A percentile compares a stretch with the other conserved stretches of the same genome.
These are phyloP conservation scores for Musa troglodytarum DNA, from an alignment of 176 grass and related monocot species.

Conservation along the genomic window DNA sequence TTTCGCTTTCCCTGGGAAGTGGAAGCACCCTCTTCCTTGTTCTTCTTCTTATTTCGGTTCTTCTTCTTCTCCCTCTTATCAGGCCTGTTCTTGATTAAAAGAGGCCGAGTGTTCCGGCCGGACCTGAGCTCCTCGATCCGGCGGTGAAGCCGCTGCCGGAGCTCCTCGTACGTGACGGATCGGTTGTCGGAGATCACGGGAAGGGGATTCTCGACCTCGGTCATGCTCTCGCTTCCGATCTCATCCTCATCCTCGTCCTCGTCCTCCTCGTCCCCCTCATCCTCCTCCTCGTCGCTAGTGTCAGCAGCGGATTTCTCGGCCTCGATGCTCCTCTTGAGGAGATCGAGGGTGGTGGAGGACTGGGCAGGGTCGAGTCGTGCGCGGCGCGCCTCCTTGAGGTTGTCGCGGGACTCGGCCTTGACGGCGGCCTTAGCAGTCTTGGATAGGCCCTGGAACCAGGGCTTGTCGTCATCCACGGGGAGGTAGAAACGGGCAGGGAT, in stretches of 20 bases:
- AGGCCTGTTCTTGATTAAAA: slow-evolving; percentile 42
- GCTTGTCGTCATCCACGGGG: slow-evolving; percentile 48
- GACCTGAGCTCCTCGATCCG: slow-evolving; percentile 19
- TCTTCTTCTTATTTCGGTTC: slow-evolving; percentile 25
- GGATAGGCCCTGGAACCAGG: slow-evolving; percentile 68
- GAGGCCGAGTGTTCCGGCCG: slow-evolving; percentile 54
- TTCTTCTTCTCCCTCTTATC: slow-evolving; percentile 11
- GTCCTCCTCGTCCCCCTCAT: too few relatives aligned
- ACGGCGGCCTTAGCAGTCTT: slow-evolving; percentile 50
- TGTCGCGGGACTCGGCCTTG: slow-evolving; percentile 58
- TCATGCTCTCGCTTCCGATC: slow-evolving; percentile 9
- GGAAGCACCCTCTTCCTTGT: background rate
- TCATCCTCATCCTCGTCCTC: background rate
- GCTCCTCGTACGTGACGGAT: slow-evolving; percentile 63
- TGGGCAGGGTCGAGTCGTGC: slow-evolving; percentile 48
- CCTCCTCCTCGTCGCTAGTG: slow-evolving; percentile 6
- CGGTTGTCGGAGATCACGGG: slow-evolving; percentile 32
- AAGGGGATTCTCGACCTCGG: too few relatives aligned
- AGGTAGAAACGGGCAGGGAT: slow-evolving; percentile 73
- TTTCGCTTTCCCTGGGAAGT: slow-evolving; percentile 38
- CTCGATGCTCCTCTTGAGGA: slow-evolving; percentile 51
- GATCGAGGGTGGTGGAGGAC: slow-evolving; percentile 48
- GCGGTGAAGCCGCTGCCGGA: slow-evolving; percentile 34
- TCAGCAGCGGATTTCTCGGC: background rate
- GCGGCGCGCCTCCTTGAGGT: slow-evolving; percentile 56